Evolutionary conservation across 805 yeast genomes (phyloP), one percentile per base, ranked within the genome.

Genomic region (Candida loeiensis): DNA sequence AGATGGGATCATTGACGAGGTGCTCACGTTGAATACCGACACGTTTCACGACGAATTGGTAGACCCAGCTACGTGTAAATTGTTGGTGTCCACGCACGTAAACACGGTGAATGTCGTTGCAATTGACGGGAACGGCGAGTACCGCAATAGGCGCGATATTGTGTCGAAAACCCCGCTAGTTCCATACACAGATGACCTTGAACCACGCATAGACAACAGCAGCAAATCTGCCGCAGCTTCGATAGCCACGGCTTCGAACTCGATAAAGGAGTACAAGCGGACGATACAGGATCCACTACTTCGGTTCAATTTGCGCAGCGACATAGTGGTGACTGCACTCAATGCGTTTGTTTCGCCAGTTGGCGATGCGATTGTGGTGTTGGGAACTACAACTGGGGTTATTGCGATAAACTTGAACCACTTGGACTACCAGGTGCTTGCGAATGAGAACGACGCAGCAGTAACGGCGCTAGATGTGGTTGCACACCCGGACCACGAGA

Each of bases 331-430:
- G 1, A 72, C 80, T 0, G 51, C 66, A 4, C 39, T 74, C 28
- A 54, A 64, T 12, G 44, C 67, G 2, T 63, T 66, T 39, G 50
- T 55, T 6, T 49, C 50, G 16, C 39, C 53, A 3, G 31, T 53
- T 6, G 47, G 53, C 20, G 63, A 63, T 26, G 60, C 83, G 6
- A 80, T 80, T 37, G 64, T 80, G 5, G 59, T 79, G 2, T 46
- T 81, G 14, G 93, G 91, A 1, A 73, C 79, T 45, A 75, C 81
- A 14, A 61, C 79, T 1, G 88, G 91, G n/a, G 87, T 80, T 48
- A 56, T 84, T 2, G 46, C 83, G 4, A 71, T 87, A 25, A 84
- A 82, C 46, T 73, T 82, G 55, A 44, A 55, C 58, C 43, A 70
- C 61, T 47, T 66, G 54, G 43, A 64, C 54, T 46, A 70, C 77